Base-by-base conservation (phyloP, 2,329 filamentous ascomycete species). In the Colletotrichum musicola region DNA sequence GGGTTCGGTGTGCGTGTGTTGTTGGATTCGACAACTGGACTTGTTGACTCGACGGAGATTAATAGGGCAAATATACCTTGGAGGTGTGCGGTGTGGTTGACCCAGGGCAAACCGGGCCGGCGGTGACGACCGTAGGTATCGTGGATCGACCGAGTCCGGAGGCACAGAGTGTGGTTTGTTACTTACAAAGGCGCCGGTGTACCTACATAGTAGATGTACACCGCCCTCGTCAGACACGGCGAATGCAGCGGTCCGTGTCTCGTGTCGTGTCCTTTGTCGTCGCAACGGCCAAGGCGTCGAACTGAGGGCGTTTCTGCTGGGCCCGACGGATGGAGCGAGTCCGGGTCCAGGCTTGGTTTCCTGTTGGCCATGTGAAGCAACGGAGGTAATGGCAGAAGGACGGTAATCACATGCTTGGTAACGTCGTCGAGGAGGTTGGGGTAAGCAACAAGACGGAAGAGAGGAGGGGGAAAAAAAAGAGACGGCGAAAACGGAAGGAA, bases 321-420 rank as follows among this genome's bases (percentile, higher is more conserved):
- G 55, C 38, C 42, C 62, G 30, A 60, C 51, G 38, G 62, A 14
- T 51, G 50, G 38, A 16, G 22, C 55, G 40, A 60, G 55, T 49
- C 20, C 22, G 47, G 49, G 18, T 30, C 55, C 35, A 35, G 62
- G 44, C 22, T 53, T 57, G 30, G 30, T 35, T 35, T 35, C 1
- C 7, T 35, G 30, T 10, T 35, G 47, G 38, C 40, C 16, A 27
- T 13, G 60, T 42, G 49, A 49, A 27, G 27, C 16, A 16, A 35
- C 42, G 38, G 46, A 35, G 30, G 30, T 10, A 10, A 35, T 35
- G 60, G 40, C 46, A 58, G 64, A 25, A 25, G 4, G 22, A 46
- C 51, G 38, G 51, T 14, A 38, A 60, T 61, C 65, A 68, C 65
- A 68, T 68, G 65, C 49, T n/a, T 49, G 10, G 38, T 46, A 14